Percentiles rank a stretch among this genome's conserved stretches.
phyloP scores from a whole-genome alignment of 2,329 filamentous ascomycete species.

The Cladophialophora psammophila region DNA sequence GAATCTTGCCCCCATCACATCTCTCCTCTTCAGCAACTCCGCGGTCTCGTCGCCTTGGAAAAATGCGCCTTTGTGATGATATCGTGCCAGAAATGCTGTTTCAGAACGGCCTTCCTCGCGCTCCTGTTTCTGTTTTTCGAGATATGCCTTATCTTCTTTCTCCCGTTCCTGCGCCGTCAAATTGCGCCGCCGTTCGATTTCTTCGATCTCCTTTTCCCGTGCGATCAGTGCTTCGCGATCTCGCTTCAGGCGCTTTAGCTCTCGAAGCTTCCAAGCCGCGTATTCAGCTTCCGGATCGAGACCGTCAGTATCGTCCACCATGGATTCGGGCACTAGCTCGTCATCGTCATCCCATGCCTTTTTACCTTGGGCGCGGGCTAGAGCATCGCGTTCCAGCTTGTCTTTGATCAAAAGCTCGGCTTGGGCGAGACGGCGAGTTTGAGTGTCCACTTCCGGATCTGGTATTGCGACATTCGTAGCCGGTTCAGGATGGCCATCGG shows the following conservation, averaged over 20 bases:
- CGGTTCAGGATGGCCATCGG: constrained; percentile 32
- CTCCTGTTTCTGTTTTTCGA: constrained; percentile 81
- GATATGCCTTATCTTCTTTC: constrained; percentile 79
- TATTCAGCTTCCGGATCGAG: constrained; percentile 86
- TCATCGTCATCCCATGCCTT: constrained; percentile 86
- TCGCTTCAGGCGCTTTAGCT: constrained; percentile 86
- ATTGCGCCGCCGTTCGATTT: constrained; percentile 86
- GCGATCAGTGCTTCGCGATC: constrained; percentile 84
- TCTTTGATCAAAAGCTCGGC: constrained; percentile 84
- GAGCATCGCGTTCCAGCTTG: constrained; percentile 82
- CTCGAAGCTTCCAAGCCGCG: constrained; percentile 91
- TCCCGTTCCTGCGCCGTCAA: constrained; percentile 85
- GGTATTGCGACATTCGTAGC: constrained; percentile 29
- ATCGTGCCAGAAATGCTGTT: constrained; percentile 91
- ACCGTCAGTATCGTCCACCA: constrained; percentile 88
- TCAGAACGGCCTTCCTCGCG: constrained; percentile 76
- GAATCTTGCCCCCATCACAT: constrained; percentile 85
- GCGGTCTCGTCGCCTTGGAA: constrained; percentile 82
- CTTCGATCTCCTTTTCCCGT: constrained; percentile 83
- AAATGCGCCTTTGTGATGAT: constrained; percentile 96
- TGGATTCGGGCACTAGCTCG: constrained; percentile 71
- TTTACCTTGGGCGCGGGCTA: constrained; percentile 75
- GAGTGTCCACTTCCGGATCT: constrained; percentile 55
- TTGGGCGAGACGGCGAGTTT: constrained; percentile 70
- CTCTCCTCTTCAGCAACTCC: constrained; percentile 77